Evolutionary conservation across 768 basidiomycete genomes (phyloP).

Genomic region (Pluteus cervinus): DNA sequence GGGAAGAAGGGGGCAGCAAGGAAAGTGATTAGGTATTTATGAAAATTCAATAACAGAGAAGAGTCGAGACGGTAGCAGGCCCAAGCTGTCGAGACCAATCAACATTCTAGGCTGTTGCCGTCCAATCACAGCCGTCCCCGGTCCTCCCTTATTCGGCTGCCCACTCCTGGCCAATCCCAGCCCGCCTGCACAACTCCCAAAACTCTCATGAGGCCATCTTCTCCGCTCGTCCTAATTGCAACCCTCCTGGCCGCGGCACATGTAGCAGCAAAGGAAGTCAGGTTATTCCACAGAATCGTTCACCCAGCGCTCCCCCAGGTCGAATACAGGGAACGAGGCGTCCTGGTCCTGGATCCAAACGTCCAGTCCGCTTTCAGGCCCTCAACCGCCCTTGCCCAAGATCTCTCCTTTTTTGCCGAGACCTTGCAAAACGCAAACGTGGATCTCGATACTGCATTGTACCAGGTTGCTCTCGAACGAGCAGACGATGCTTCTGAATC

Average conservation of each 20-base stretch:
- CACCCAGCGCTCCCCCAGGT: conserved; percentile 35
- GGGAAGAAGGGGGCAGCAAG: conserved; percentile 8
- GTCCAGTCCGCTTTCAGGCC: conserved; percentile 30
- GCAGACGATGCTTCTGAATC: conserved; percentile 33
- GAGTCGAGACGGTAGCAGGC: conserved; percentile 12
- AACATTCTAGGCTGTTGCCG: conserved; percentile 3
- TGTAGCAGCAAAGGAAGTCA: conserved; percentile 20
- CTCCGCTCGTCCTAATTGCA: conserved; percentile 7
- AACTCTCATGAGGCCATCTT: background rate
- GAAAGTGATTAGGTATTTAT: conserved; percentile 6
- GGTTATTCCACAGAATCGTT: conserved; percentile 46
- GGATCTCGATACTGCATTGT: conserved; percentile 40
- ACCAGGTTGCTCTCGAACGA: conserved; percentile 67
- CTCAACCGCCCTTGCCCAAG: conserved; percentile 36
- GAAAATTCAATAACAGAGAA: conserved; percentile 1
- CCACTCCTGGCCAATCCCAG: background rate
- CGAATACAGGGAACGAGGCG: conserved; percentile 38
- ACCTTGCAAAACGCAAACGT: conserved; percentile 24
- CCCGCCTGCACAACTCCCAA: background rate
- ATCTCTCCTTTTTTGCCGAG: conserved; percentile 40
- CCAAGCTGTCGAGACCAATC: conserved; percentile 14
- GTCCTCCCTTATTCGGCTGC: background rate
- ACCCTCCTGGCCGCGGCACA: conserved; percentile 11
- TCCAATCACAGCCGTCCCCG: background rate
- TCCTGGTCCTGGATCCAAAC: conserved; percentile 28